Evolutionary conservation across 2,329 filamentous ascomycete genomes (phyloP), one percentile per base, ranked within the genome.

Genomic region (Rosellinia necatrix): DNA sequence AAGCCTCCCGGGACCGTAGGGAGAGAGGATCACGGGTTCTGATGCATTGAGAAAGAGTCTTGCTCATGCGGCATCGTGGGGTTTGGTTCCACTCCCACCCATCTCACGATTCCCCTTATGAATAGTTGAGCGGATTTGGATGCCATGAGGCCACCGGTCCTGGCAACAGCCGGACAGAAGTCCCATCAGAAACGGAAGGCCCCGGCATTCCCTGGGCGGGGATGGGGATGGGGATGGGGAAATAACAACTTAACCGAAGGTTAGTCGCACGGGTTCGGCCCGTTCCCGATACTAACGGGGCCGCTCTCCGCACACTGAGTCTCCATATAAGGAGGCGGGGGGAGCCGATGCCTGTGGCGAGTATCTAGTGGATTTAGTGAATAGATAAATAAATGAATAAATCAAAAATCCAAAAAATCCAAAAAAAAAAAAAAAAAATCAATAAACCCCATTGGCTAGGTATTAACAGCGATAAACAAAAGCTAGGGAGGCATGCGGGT

Each of bases 61-160:
- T 37, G 24, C 6, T 42, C 29, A 30, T 40, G 30, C 25, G 32
- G 47, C 25, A 10, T 17, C 21, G 13, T 9, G 22, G n/a, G 29
- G 6, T 9, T 34, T n/a, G 35, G 35, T 10, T 29, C 17, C 3
- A 32, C 17, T 17, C 21, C 19, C 6, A 27, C 41, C 15, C 24
- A 34, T 27, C 41, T 29, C 27, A 22, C 47, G 13, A n/a, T 56
- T 41, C 21, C 51, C 49, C 15, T 37, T 15, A 27, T 3, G 17
- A 13, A 47, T 32, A 9, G 34, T 47, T 35, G 35, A 29, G 38
- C 25, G 41, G 38, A 10, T n/a, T 40, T 32, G 48, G 53, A 35
- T 41, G 25, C n/a, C 13, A 5, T 12, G 27, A 5, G 17, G 6
- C 24, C 27, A 21, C 3, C 15, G 22, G 24, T 13, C 25, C 46